A percentile compares a stretch with the other conserved stretches of the same genome.
Evolutionary conservation across 768 basidiomycete species (phyloP).

Genomic region (Pisolithus microcarpus): DNA sequence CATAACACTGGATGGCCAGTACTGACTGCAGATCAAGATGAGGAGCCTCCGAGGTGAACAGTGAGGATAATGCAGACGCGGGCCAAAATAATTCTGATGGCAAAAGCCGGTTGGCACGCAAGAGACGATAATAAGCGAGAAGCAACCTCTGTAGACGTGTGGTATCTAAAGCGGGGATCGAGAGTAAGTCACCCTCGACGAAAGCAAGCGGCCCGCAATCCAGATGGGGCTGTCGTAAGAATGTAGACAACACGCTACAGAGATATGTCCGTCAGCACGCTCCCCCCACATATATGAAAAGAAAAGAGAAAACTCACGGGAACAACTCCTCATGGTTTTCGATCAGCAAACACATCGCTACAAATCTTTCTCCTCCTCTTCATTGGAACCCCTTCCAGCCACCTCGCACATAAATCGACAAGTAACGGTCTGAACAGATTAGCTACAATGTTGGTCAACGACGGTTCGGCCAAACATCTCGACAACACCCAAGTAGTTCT

Average conservation of each 20-base stretch:
- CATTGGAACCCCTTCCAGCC: conserved; percentile 46
- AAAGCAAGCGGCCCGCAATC: conserved; percentile 50
- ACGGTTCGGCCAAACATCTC: conserved; percentile 49
- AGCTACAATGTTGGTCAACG: conserved; percentile 57
- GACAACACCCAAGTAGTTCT: conserved; percentile 52
- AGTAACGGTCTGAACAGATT: conserved; percentile 68
- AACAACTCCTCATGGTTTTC: conserved; percentile 68
- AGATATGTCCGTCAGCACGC: not conserved
- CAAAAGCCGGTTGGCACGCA: conserved; percentile 65
- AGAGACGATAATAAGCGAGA: conserved; percentile 74
- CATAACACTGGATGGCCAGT: conserved; percentile 71
- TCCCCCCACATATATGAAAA: conserved; percentile 3
- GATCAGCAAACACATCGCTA: conserved; percentile 55
- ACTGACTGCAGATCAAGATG: conserved; percentile 60
- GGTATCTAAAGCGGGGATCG: conserved; percentile 29
- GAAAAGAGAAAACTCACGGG: conserved; percentile 41
- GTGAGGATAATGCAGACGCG: conserved; percentile 31
- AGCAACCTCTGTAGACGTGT: conserved; percentile 60
- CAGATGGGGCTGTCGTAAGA: conserved; percentile 39
- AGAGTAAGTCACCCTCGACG: conserved; percentile 24
- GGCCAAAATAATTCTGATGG: conserved; percentile 60
- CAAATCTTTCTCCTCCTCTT: conserved; percentile 44
- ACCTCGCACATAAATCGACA: conserved; percentile 73
- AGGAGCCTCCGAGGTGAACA: conserved; percentile 34
- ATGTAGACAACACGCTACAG: conserved; percentile 47